phyloP scores from a whole-genome alignment of 1,139 yeast genomes.

The Suhomyces coccinellae region DNA sequence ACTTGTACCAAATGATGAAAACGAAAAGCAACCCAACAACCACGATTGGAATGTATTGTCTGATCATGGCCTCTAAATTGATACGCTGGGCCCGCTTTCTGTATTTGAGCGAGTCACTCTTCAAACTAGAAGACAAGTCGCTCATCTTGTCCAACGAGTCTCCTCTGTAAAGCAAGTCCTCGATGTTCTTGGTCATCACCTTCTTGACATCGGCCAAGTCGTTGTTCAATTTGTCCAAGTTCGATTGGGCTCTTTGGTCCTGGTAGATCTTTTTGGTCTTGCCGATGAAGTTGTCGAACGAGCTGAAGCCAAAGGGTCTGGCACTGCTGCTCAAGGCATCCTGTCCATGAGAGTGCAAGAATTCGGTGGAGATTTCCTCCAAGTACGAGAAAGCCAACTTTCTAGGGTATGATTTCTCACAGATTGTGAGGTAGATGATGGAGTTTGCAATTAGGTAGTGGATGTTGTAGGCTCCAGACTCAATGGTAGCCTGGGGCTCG shows the following conservation, averaged over 20 bases:
- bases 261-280: slow-evolving; percentile 88
- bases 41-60: slow-evolving; percentile 86
- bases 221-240: slow-evolving; percentile 78
- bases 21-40: slow-evolving; percentile 72
- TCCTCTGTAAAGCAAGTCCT: slow-evolving; percentile 90
- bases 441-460: slow-evolving; percentile 68
- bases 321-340: slow-evolving; percentile 64
- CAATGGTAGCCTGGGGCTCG: slow-evolving; percentile 84
- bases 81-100: slow-evolving; percentile 87
- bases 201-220: slow-evolving; percentile 92
- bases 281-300: slow-evolving; percentile 78
- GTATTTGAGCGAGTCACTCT: slow-evolving; percentile 84
- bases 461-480: slow-evolving; percentile 71
- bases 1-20: slow-evolving; percentile 81
- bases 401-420: slow-evolving; percentile 79
- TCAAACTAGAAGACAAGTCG: slow-evolving; percentile 77
- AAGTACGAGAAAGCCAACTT: slow-evolving; percentile 87
- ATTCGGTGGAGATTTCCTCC: slow-evolving; percentile 79
- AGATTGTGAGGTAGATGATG: slow-evolving; percentile 74
- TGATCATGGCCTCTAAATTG: slow-evolving; percentile 82
- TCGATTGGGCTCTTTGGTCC: slow-evolving; percentile 87
- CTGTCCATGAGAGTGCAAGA: slow-evolving; percentile 72
- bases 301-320: slow-evolving; percentile 87
- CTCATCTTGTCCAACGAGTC: slow-evolving; percentile 92
- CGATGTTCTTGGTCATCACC: slow-evolving; percentile 95